These are phyloP conservation scores for Aspergillus uvarum DNA, from an alignment of 2,329 filamentous ascomycete species.

Conservation along the genomic window DNA sequence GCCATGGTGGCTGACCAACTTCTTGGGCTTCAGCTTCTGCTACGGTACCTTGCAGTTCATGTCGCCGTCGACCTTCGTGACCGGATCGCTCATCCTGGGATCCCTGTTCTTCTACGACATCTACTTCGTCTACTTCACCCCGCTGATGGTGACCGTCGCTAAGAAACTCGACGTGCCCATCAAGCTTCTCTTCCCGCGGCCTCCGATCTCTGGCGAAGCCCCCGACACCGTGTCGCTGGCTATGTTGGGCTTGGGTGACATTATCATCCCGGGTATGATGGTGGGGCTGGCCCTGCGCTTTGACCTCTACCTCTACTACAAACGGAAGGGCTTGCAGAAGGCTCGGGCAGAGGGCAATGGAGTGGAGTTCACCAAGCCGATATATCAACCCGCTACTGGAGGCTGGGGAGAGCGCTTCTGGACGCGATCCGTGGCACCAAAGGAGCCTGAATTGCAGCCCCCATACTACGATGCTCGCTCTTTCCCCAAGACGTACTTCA, in stretches of 20 bases:
- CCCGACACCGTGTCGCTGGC: slow-evolving; percentile 50
- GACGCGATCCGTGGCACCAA: slow-evolving; percentile 49
- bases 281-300: slow-evolving; percentile 87
- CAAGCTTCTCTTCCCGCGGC: slow-evolving; percentile 81
- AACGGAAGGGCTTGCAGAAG: slow-evolving; percentile 58
- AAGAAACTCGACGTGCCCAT: slow-evolving; percentile 88
- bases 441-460: slow-evolving; percentile 32
- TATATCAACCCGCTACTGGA: slow-evolving; percentile 60
- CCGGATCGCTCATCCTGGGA: slow-evolving; percentile 72
- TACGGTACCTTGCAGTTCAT: slow-evolving; percentile 80
- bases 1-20: slow-evolving; percentile 74
- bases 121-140: slow-evolving; percentile 60
- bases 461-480: slow-evolving; percentile 40
- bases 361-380: slow-evolving; percentile 30
- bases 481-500: slow-evolving; percentile 86
- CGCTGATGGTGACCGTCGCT: slow-evolving; percentile 64
- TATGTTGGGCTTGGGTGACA: slow-evolving; percentile 92
- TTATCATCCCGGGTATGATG: slow-evolving; percentile 88
- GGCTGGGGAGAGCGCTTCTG: slow-evolving; percentile 84
- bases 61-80: slow-evolving; percentile 84
- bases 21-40: slow-evolving; percentile 82
- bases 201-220: slow-evolving; percentile 49
- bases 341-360: slow-evolving; percentile 22
- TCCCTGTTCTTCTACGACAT: slow-evolving; percentile 95
- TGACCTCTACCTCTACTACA: slow-evolving; percentile 82